phyloP scores from a whole-genome alignment of 2,329 filamentous ascomycete genomes.

The Colletotrichum sublineola region DNA sequence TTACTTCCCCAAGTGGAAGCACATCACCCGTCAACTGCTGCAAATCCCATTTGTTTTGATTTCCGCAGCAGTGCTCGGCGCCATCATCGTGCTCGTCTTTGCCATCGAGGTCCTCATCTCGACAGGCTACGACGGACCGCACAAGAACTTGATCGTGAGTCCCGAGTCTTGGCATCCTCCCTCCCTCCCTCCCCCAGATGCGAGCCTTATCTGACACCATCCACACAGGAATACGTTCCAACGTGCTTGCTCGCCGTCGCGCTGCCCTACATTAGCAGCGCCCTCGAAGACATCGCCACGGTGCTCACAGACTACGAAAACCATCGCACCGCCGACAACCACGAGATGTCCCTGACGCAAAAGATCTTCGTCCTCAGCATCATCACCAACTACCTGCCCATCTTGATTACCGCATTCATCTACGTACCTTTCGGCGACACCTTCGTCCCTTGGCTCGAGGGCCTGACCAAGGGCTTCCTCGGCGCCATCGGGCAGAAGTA shows the following conservation, averaged over 20 bases:
- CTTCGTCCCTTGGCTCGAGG: conserved; percentile 76
- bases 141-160: conserved; percentile 73
- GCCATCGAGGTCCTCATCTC: conserved; percentile 82
- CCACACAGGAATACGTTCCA: conserved; percentile 74
- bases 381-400: conserved; percentile 83
- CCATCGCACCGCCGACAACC: conserved; percentile 77
- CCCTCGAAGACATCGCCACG: conserved; percentile 73
- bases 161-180: no score
- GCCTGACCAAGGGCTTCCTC: conserved; percentile 66
- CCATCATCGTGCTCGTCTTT: conserved; percentile 77
- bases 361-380: conserved; percentile 85
- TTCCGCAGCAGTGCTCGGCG: conserved; percentile 70
- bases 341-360: conserved; percentile 77
- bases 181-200: conserved; percentile 11
- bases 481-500: conserved; percentile 62
- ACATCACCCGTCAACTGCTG: conserved; percentile 74
- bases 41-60: conserved; percentile 77
- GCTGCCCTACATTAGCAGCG: conserved; percentile 74
- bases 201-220: not conserved
- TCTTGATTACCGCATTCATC: conserved; percentile 82
- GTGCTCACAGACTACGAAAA: conserved; percentile 79
- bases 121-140: conserved; percentile 78
- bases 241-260: conserved; percentile 77
- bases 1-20: conserved; percentile 75
- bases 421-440: conserved; percentile 81